Percentiles rank a stretch among this genome's conserved stretches.
These are phyloP conservation scores for Saccharomycopsis amapae DNA, from an alignment of 805 yeast genomes.

Conservation along the genomic window DNA sequence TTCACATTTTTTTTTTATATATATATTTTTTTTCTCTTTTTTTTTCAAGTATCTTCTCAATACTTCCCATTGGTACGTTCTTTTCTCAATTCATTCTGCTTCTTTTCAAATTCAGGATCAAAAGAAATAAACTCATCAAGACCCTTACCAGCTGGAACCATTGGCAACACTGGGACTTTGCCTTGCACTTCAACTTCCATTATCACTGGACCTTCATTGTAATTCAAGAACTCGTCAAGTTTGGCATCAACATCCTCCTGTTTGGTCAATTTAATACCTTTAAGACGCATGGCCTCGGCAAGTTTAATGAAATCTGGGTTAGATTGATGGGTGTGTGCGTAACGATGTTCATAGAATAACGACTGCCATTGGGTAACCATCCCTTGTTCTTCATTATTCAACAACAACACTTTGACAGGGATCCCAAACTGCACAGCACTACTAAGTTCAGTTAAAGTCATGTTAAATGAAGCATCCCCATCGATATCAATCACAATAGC, in stretches of 20 bases:
- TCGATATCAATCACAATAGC: constrained; percentile 94
- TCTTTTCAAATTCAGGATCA: constrained; percentile 74
- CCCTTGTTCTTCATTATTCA: constrained; percentile 98
- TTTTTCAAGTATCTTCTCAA: constrained; percentile 26
- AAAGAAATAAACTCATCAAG: constrained; percentile 86
- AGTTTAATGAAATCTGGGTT: constrained; percentile 92
- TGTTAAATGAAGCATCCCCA: constrained; percentile 98
- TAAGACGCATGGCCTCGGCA: constrained; percentile 90
- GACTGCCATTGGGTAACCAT: constrained; percentile 99
- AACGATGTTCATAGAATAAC: constrained; percentile 91
- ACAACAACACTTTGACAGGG: constrained; percentile 81
- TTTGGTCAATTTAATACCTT: constrained; percentile 65
- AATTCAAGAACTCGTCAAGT: constrained; percentile 62
- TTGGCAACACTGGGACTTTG: constrained; percentile 56
- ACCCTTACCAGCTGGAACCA: constrained; percentile 96
- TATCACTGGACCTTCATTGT: constrained; percentile 74
- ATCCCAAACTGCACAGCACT: constrained; percentile 92
- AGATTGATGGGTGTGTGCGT: constrained; percentile 93
- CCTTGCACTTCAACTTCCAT: constrained; percentile 86
- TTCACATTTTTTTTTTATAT: too few species aligned
- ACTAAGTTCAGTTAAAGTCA: constrained; percentile 90
- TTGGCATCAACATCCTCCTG: constrained; percentile 59
- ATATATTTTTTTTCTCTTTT: too few species aligned
- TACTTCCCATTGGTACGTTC: constrained; percentile 70
- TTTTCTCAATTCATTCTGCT: constrained; percentile 58